Conservation (phyloP, 345 rosid species). For the Sapria himalayana region DNA sequence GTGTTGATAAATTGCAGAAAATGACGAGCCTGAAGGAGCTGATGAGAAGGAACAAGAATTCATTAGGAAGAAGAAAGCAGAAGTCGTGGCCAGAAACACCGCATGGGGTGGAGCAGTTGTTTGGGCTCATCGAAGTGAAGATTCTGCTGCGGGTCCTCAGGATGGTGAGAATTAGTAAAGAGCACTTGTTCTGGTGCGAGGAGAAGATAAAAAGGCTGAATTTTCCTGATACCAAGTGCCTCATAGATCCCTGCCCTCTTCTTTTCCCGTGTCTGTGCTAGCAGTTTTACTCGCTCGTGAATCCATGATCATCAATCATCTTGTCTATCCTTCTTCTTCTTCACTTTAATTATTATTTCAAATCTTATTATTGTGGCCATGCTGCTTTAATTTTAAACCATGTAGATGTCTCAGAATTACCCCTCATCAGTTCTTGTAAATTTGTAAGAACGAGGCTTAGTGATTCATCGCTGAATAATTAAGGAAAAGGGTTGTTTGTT, state of each 20-base stretch:
- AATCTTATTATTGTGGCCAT: no score
- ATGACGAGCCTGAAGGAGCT: slow-evolving; percentile 46
- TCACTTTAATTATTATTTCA: no score
- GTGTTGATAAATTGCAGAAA: slow-evolving; percentile 48
- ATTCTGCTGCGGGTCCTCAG: slow-evolving; percentile 44
- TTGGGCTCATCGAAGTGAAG: slow-evolving; percentile 50
- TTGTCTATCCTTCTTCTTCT: no score
- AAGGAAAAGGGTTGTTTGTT: no score
- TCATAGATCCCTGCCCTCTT: slow-evolving; percentile 58
- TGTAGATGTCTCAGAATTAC: no score
- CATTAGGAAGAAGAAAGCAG: slow-evolving; percentile 62
- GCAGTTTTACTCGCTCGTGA: no score
- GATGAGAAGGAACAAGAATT: slow-evolving; percentile 38
- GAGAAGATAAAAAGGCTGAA: slow-evolving; percentile 78
- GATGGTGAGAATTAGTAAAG: slow-evolving; percentile 51
- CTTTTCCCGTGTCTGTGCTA: slow-evolving; percentile 73
- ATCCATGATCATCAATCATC: no score
- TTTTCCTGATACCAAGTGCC: slow-evolving; percentile 35
- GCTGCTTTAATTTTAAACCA: no score
- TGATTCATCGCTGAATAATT: no score
- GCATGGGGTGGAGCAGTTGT: slow-evolving; percentile 46
- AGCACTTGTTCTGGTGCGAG: slow-evolving; percentile 81
- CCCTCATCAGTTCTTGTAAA: no score
- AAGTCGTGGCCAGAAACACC: slow-evolving; percentile 57
- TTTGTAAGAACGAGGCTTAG: no score